phyloP scores from a whole-genome alignment of 169 alveolate genomes.

The Eimeria tenella region DNA sequence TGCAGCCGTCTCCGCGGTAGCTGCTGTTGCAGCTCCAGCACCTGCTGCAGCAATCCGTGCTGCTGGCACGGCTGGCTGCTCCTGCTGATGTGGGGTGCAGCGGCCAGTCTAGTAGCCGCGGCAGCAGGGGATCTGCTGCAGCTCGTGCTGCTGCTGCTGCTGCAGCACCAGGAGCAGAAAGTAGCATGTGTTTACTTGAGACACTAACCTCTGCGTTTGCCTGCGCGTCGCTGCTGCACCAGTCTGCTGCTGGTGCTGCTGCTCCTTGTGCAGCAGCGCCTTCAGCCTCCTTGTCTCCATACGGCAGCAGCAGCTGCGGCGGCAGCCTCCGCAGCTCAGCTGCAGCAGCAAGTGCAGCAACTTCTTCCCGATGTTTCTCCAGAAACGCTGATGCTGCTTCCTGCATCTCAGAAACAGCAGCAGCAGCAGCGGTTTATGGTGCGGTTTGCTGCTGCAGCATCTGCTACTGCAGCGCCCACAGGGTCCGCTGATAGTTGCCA shows the following conservation, averaged over 20 bases:
- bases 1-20: conserved; percentile 29
- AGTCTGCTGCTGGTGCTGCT: conserved; percentile 46
- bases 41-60: conserved; percentile 66
- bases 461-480: not conserved
- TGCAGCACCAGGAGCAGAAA: conserved; percentile 40
- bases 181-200: conserved; percentile 7
- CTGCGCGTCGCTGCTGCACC: conserved; percentile 59
- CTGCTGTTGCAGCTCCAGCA: conserved; percentile 42
- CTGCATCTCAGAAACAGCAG: conserved; percentile 20
- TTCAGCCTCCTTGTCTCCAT: conserved; percentile 62
- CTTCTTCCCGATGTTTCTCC: conserved; percentile 32
- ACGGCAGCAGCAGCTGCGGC: conserved; percentile 67
- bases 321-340: conserved; percentile 59
- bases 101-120: conserved; percentile 40
- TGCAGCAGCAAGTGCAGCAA: conserved; percentile 35
- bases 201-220: conserved; percentile 69
- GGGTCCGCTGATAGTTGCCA: not conserved
- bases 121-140: conserved; percentile 8
- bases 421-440: conserved; percentile 15
- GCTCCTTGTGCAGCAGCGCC: conserved; percentile 31
- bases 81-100: conserved; percentile 33
- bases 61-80: conserved; percentile 10
- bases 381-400: conserved; percentile 52
- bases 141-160: conserved; percentile 45
- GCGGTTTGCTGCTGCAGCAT: not conserved